These are phyloP conservation scores for Byssothecium circinans DNA, from an alignment of 2,329 filamentous ascomycete species.

Conservation along the genomic window DNA sequence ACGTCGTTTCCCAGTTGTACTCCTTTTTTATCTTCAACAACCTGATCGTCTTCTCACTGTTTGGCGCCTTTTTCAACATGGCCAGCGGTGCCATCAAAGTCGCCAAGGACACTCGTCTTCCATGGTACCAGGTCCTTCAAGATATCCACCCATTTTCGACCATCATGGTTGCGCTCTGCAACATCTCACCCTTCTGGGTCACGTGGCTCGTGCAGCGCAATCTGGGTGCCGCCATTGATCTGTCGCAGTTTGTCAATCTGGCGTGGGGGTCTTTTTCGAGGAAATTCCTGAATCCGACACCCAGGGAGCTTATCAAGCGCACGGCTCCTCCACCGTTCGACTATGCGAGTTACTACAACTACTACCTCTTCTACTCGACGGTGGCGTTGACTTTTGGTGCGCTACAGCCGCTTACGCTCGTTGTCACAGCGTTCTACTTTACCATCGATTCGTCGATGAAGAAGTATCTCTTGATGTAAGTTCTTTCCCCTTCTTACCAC, in stretches of 20 bases:
- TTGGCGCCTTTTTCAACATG: conserved; percentile 79
- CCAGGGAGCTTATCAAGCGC: conserved; percentile 85
- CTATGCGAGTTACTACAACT: conserved; percentile 97
- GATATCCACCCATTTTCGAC: conserved; percentile 63
- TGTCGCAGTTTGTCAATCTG: conserved; percentile 85
- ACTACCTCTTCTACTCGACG: conserved; percentile 92
- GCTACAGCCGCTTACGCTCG: conserved; percentile 83
- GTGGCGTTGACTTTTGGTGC: conserved; percentile 82
- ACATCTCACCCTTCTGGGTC: conserved; percentile 88
- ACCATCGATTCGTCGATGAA: conserved; percentile 83
- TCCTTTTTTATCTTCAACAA: conserved; percentile 99
- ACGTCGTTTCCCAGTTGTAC: conserved; percentile 88
- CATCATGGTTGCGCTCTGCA: conserved; percentile 74
- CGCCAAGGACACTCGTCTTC: conserved; percentile 54
- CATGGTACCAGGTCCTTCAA: conserved; percentile 63
- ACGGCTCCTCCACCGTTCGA: conserved; percentile 92
- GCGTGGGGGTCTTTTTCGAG: conserved; percentile 82
- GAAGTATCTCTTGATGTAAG: conserved; percentile 85
- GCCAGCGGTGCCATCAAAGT: conserved; percentile 64
- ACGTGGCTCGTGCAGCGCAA: conserved; percentile 78
- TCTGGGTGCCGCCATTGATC: conserved; percentile 86
- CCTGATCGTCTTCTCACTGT: conserved; percentile 88
- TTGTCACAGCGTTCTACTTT: conserved; percentile 89
- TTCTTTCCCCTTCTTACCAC: not conserved
- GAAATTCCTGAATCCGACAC: conserved; percentile 84